These are phyloP conservation scores for Mimosa pudica DNA, from an alignment of 306 rosid genomes.

Conservation along the genomic window DNA sequence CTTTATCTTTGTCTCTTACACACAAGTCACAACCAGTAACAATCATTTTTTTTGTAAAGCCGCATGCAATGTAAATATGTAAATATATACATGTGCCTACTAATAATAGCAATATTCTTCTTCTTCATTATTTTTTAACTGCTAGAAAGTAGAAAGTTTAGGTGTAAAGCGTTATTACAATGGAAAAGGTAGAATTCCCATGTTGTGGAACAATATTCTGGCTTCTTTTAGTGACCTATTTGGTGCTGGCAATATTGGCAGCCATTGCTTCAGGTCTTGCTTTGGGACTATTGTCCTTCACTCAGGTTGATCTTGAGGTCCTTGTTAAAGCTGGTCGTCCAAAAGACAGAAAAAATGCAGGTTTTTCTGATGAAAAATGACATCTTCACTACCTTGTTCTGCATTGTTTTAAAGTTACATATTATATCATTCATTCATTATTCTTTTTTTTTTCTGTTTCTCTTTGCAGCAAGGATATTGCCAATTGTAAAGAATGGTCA, in stretches of 20 bases:
- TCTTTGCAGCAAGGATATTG: constrained; percentile 65
- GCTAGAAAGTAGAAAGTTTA: background rate
- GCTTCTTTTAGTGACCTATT: constrained; percentile 43
- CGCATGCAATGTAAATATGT: background rate
- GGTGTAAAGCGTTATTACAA: background rate
- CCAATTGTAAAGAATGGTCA: constrained; percentile 81
- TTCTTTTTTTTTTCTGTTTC: background rate
- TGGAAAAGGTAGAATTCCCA: constrained; percentile 42
- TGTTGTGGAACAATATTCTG: constrained; percentile 62
- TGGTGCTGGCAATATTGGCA: constrained; percentile 58
- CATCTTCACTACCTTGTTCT: background rate
- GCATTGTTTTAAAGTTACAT: background rate
- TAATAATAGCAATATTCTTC: background rate
- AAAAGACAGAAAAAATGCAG: constrained; percentile 64
- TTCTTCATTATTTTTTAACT: background rate
- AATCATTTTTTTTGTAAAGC: constrained; percentile 13
- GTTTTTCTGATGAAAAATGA: constrained; percentile 27
- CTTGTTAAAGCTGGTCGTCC: constrained; percentile 64
- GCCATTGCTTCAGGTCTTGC: constrained; percentile 76
- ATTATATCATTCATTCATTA: background rate
- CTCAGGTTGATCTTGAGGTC: constrained; percentile 78
- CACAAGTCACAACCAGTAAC: background rate
- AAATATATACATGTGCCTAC: background rate
- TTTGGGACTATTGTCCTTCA: constrained; percentile 70
- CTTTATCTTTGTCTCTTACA: background rate